Evolutionary conservation across 1,284 basidiomycete genomes (phyloP).

Genomic region (Malassezia furfur): DNA sequence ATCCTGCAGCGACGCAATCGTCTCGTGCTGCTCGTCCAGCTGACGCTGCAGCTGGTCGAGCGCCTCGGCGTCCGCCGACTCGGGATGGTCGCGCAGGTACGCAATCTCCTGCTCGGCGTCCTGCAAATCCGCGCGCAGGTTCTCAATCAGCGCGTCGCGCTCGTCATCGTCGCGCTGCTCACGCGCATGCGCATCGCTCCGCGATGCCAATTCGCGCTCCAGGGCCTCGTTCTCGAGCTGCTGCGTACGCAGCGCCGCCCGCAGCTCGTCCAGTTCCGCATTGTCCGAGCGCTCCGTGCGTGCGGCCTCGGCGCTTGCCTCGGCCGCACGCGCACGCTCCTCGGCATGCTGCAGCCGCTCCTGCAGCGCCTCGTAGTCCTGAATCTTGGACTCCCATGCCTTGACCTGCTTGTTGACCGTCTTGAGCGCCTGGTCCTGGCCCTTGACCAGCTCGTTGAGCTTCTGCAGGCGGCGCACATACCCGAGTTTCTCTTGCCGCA

Average conservation of each 20-base stretch:
- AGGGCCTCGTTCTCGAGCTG: conserved; percentile 21
- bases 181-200: conserved; percentile 24
- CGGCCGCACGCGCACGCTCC: background rate
- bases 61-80: background rate
- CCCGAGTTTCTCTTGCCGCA: conserved; percentile 40
- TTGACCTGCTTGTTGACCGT: conserved; percentile 36
- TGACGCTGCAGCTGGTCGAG: conserved; percentile 5
- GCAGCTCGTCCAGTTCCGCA: conserved; percentile 6
- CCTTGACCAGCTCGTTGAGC: conserved; percentile 35
- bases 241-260: conserved; percentile 22
- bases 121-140: conserved; percentile 14
- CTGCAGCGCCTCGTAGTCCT: conserved; percentile 8
- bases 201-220: conserved; percentile 30
- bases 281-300: background rate
- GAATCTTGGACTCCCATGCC: conserved; percentile 25
- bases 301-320: background rate
- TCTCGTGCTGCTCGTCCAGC: conserved; percentile 15
- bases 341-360: conserved; percentile 8
- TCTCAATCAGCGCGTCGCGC: background rate
- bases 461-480: conserved; percentile 39
- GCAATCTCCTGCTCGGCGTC: conserved; percentile 26
- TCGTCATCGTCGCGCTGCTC: conserved; percentile 14
- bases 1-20: conserved; percentile 25
- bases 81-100: conserved; percentile 15
- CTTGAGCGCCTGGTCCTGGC: conserved; percentile 42